Percentiles rank a stretch among this genome's conserved stretches.
These are phyloP conservation scores for Berberis thunbergii DNA, from an alignment of 164 flowering plant genomes.

Conservation along the genomic window DNA sequence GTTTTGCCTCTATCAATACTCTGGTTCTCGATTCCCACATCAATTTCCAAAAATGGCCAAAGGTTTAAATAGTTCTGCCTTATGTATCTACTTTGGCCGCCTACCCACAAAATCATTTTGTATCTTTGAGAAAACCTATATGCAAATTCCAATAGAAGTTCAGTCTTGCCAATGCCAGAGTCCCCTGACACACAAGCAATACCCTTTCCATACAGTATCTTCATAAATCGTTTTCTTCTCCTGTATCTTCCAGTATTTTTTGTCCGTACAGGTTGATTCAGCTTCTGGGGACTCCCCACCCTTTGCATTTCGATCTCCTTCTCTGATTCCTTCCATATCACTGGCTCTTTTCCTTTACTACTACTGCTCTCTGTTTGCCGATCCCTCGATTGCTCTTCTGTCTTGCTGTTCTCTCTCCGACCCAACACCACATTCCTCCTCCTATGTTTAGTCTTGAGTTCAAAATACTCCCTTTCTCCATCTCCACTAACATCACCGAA, in stretches of 20 bases:
- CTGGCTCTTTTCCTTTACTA: slow-evolving; percentile 71
- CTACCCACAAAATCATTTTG: slow-evolving; percentile 91
- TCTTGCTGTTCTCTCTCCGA: slow-evolving; percentile 34
- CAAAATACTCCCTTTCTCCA: slow-evolving; percentile 71
- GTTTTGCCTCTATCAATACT: slow-evolving; percentile 44
- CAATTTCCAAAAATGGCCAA: slow-evolving; percentile 65
- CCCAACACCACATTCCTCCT: slow-evolving; percentile 52
- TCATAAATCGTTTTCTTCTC: slow-evolving; percentile 46
- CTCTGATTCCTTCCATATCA: slow-evolving; percentile 86
- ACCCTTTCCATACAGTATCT: slow-evolving; percentile 77
- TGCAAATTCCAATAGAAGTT: slow-evolving; percentile 83
- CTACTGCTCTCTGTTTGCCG: slow-evolving; percentile 22
- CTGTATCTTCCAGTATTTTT: slow-evolving; percentile 34
- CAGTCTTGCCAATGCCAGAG: slow-evolving; percentile 91
- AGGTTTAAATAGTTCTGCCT: slow-evolving; percentile 85
- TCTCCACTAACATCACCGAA: slow-evolving; percentile 83
- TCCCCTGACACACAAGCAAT: slow-evolving; percentile 91
- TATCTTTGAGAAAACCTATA: slow-evolving; percentile 77
- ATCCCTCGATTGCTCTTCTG: slow-evolving; percentile 15
- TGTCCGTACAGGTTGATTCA: slow-evolving; percentile 19
- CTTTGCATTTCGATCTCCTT: slow-evolving; percentile 92
- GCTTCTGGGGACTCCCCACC: slow-evolving; percentile 29
- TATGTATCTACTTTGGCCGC: slow-evolving; percentile 79
- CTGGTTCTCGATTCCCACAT: slow-evolving; percentile 60
- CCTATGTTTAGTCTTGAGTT: slow-evolving; percentile 62